Conservation (phyloP, 352 stramenopile species). For the Globisporangium barbulae region DNA sequence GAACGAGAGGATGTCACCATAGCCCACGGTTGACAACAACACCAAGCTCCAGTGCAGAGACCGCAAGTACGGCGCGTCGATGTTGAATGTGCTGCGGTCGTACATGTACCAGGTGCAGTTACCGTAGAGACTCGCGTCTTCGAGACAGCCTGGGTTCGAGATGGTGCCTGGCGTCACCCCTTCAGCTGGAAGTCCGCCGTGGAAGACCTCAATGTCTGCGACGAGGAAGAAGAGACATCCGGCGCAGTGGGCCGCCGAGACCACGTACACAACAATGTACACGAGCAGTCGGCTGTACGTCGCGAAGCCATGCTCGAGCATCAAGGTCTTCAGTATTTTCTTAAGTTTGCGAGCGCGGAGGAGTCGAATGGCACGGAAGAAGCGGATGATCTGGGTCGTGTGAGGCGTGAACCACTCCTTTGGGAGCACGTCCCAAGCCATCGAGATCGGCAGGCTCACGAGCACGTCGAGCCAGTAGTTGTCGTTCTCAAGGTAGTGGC, state of each 20-base stretch:
- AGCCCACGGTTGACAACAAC: slow-evolving; percentile 67
- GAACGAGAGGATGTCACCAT: slow-evolving; percentile 32
- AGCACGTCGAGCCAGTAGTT: slow-evolving; percentile 31
- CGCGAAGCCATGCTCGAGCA: slow-evolving; percentile 42
- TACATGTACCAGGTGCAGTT: slow-evolving; percentile 81
- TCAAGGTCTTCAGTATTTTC: slow-evolving; percentile 20
- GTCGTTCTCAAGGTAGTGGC: slow-evolving; percentile 43
- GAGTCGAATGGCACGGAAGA: slow-evolving; percentile 45
- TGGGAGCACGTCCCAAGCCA: slow-evolving; percentile 56
- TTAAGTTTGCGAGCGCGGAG: slow-evolving; percentile 45
- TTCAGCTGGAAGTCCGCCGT: slow-evolving; percentile 35
- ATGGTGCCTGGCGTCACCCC: slow-evolving; percentile 13
- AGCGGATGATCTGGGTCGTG: slow-evolving; percentile 26
- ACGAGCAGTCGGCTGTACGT: slow-evolving; percentile 42
- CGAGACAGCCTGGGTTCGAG: slow-evolving; percentile 12
- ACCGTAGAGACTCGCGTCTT: slow-evolving; percentile 29
- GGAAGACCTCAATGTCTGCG: slow-evolving; percentile 38
- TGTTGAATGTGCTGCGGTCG: slow-evolving; percentile 55
- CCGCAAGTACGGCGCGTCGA: slow-evolving; percentile 57
- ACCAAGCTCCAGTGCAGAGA: slow-evolving; percentile 74
- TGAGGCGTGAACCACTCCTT: slow-evolving; percentile 34
- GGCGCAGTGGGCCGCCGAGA: slow-evolving; percentile 35
- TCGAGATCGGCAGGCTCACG: slow-evolving; percentile 32
- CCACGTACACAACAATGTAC: slow-evolving; percentile 47
- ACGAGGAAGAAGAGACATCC: slow-evolving; percentile 61